Evolutionary conservation across 805 yeast genomes (phyloP).

Genomic region (Nakazawaea anatomiae): DNA sequence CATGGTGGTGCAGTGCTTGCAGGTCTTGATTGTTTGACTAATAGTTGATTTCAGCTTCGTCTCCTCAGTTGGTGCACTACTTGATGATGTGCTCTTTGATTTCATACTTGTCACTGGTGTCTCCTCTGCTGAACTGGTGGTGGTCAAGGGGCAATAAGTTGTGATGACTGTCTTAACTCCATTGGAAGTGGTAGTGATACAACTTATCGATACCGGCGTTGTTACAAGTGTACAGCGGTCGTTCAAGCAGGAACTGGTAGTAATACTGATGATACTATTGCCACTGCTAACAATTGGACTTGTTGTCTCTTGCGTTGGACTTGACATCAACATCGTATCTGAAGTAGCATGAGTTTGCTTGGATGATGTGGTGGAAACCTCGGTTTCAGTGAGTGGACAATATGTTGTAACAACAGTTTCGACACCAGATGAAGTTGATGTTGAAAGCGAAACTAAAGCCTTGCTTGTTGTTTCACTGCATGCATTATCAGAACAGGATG

Average conservation of each 20-base stretch:
- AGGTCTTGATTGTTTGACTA: too few relatives aligned
- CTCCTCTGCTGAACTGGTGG: background rate
- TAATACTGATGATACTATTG: background rate
- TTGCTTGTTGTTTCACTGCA: background rate
- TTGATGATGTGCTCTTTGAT: background rate
- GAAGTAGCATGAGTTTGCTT: background rate
- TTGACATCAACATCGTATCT: background rate
- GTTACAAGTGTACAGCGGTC: background rate
- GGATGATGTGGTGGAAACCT: background rate
- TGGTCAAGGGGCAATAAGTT: conserved; percentile 3
- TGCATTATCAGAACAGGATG: conserved; percentile 16
- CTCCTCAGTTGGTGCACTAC: too few relatives aligned
- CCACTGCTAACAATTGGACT: too few relatives aligned
- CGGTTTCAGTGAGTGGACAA: background rate
- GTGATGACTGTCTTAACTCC: background rate
- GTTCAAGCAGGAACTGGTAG: background rate
- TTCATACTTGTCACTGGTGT: background rate
- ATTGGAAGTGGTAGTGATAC: background rate
- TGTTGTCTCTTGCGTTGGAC: background rate
- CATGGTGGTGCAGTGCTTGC: too few relatives aligned
- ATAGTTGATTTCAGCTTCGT: too few relatives aligned
- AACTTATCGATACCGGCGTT: background rate
- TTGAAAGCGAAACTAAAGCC: background rate
- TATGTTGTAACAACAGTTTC: conserved; percentile 7
- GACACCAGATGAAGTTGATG: background rate